Conservation (phyloP, 306 rosid species). For the Corylus americana region DNA sequence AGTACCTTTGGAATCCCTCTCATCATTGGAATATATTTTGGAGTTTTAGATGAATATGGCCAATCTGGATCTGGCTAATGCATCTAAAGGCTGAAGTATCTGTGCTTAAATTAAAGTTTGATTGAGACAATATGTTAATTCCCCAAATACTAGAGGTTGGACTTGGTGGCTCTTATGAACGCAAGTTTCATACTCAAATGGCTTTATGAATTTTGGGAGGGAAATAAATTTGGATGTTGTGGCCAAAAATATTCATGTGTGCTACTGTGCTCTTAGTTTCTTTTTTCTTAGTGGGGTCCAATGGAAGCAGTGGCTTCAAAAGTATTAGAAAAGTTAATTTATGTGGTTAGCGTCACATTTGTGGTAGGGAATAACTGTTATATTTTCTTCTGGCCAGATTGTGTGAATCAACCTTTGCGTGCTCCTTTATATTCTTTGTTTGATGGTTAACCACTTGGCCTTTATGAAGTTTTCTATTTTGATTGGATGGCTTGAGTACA, state of each 20-base stretch:
- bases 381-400: too few relatives aligned
- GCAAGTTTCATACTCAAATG: not conserved
- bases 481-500: not conserved
- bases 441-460: not conserved
- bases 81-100: not conserved
- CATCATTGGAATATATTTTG: not conserved
- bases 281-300: not conserved
- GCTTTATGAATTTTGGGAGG: not conserved
- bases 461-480: conserved; percentile 5
- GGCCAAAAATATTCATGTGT: not conserved
- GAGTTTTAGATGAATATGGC: not conserved
- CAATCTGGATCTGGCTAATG: not conserved
- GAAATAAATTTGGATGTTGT: not conserved
- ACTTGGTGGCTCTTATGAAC: not conserved
- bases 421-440: too few relatives aligned
- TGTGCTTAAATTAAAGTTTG: too few relatives aligned
- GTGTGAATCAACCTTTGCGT: too few relatives aligned
- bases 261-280: not conserved
- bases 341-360: not conserved
- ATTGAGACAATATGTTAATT: not conserved
- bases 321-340: not conserved
- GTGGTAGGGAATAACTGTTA: not conserved
- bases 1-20: not conserved
- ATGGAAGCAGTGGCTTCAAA: not conserved
- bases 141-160: not conserved